A percentile compares a stretch with the other conserved stretches of the same genome.
These are phyloP conservation scores for Leccinum barrowsii DNA, from an alignment of 768 basidiomycete species.

Conservation along the genomic window DNA sequence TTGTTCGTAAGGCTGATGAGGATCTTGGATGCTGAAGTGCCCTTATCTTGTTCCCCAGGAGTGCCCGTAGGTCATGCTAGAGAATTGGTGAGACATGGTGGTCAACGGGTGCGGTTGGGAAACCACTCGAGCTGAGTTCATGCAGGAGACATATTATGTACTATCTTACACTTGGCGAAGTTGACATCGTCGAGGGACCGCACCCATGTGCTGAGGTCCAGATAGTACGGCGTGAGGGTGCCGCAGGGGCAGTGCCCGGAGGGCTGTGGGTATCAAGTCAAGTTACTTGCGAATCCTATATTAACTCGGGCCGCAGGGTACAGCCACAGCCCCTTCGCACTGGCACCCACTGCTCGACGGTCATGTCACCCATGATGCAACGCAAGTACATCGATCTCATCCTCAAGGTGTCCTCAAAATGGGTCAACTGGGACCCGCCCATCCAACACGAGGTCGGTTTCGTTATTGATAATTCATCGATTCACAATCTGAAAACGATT, in stretches of 20 bases:
- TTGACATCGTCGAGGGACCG: not conserved
- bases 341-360: not conserved
- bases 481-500: not conserved
- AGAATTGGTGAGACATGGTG: not conserved
- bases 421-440: constrained; percentile 37
- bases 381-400: constrained; percentile 39
- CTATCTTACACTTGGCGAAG: not conserved
- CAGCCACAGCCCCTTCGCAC: too few species aligned
- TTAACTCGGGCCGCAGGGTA: too few species aligned
- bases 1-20: constrained; percentile 1
- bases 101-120: too few species aligned
- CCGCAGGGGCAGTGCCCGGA: too few species aligned
- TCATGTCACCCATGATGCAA: constrained; percentile 13
- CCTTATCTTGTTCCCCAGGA: not conserved
- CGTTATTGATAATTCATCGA: not conserved
- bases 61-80: not conserved
- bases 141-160: not conserved
- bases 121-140: not conserved
- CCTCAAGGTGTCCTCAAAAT: constrained; percentile 28
- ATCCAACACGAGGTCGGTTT: constrained; percentile 23
- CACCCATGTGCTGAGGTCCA: too few species aligned
- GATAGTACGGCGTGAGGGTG: too few species aligned
- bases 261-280: too few species aligned
- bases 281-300: too few species aligned
- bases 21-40: not conserved